A percentile compares a stretch with the other conserved stretches of the same genome.
Conservation (phyloP, 345 rosid species). For the Pistacia integerrima region DNA sequence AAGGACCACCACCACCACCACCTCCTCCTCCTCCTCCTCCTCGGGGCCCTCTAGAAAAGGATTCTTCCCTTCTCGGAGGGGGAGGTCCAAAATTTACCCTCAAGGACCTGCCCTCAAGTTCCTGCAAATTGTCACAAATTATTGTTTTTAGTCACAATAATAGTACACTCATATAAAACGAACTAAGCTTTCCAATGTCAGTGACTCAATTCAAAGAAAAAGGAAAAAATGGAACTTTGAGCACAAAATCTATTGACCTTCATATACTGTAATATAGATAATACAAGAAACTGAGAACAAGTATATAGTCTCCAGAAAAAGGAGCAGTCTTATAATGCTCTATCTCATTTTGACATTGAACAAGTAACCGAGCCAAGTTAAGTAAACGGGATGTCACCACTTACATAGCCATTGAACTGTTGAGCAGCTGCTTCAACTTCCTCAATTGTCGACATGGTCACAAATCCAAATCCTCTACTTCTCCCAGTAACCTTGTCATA, state of each 20-base stretch:
- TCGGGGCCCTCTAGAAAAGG: conserved; percentile 46
- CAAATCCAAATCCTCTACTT: conserved; percentile 98
- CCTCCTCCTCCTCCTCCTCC: conserved; percentile 34
- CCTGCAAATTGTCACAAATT: conserved; percentile 44
- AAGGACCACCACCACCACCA: conserved; percentile 16
- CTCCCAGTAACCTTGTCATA: conserved; percentile 92
- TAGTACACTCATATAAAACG: not conserved
- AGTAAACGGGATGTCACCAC: conserved; percentile 19
- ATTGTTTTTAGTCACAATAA: conserved; percentile 8
- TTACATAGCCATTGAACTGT: conserved; percentile 92
- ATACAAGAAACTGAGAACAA: not conserved
- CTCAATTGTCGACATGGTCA: conserved; percentile 76
- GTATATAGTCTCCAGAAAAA: not conserved
- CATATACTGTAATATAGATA: not conserved
- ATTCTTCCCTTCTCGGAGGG: conserved; percentile 60
- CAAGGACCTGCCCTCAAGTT: conserved; percentile 82
- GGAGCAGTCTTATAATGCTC: not conserved
- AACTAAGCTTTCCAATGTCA: too few species aligned
- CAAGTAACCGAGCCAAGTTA: not conserved
- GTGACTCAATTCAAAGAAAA: not conserved
- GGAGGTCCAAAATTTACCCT: conserved; percentile 93
- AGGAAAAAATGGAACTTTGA: not conserved
- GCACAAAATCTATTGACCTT: not conserved
- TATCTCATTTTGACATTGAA: not conserved
- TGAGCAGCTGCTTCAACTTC: conserved; percentile 80